Conservation (phyloP, 768 basidiomycete species). For the Xerocomellus chrysenteron region DNA sequence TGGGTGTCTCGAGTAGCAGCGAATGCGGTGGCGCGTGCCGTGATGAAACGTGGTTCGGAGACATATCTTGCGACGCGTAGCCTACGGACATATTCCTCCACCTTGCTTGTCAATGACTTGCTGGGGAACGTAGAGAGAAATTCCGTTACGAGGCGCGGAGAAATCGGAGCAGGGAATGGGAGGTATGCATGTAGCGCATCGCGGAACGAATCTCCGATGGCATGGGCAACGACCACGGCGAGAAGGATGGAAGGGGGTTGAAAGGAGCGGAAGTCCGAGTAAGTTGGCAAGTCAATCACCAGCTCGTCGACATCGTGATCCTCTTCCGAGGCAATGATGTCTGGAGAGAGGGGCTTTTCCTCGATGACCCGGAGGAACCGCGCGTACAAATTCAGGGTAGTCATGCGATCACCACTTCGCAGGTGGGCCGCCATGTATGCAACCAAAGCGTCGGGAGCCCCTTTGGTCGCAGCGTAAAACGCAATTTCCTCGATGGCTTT, state of each 20-base stretch:
- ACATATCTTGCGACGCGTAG: slow-evolving; percentile 54
- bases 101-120: slow-evolving; percentile 39
- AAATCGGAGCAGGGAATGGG: slow-evolving; percentile 37
- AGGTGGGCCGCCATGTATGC: slow-evolving; percentile 51
- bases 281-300: slow-evolving; percentile 21
- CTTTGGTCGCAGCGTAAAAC: slow-evolving; percentile 44
- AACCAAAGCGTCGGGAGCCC: slow-evolving; percentile 47
- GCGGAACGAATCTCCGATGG: slow-evolving; percentile 57
- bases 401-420: slow-evolving; percentile 37
- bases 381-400: slow-evolving; percentile 46
- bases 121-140: slow-evolving; percentile 43
- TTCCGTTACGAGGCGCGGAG: slow-evolving; percentile 32
- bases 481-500: slow-evolving; percentile 47
- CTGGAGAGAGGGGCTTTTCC: slow-evolving; percentile 19
- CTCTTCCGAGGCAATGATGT: slow-evolving; percentile 9
- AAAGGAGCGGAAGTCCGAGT: slow-evolving; percentile 9
- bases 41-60: slow-evolving; percentile 47
- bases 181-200: slow-evolving; percentile 49
- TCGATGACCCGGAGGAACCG: slow-evolving; percentile 32
- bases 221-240: slow-evolving; percentile 58
- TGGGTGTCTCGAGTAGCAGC: slow-evolving; percentile 33
- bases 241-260: slow-evolving; percentile 44
- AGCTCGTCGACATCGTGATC: slow-evolving; percentile 27
- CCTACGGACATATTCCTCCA: slow-evolving; percentile 45
- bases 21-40: slow-evolving; percentile 50